Base-by-base conservation (phyloP, 2,329 filamentous ascomycete genomes). In the Tolypocladium guangdongense region DNA sequence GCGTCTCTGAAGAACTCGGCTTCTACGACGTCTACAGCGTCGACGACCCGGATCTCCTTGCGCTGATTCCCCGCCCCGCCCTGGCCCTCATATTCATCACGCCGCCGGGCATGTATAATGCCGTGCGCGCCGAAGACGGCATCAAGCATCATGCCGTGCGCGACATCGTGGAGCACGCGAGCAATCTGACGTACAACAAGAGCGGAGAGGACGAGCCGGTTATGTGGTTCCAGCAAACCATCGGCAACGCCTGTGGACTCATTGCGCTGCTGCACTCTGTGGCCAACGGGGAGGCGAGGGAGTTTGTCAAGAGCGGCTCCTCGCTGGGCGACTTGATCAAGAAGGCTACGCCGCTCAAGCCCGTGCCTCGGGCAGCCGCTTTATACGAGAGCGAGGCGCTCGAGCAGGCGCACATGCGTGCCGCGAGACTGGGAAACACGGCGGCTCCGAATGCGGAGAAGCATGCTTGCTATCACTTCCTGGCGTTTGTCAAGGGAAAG, bases 1-100 rank as follows among this genome's bases (percentile, higher is more conserved):
- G 88, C 49, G 76, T 93, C 46, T 84, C 87, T 1, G 65, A 74
- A 30, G 72, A 77, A 38, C 75, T 95, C 18, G 76, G 78, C 60
- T 95, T 93, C 76, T 82, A 89, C 70, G 89, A 95, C 67, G 86
- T 95, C 67, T 92, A 82, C 75, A 87, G 82, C 60, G 81, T 95
- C 64, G 84, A 89, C 66, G 88, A 93, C 46, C 81, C 86, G 0
- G 80, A 85, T 30, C 78, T 92, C n/a, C 77, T 93, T 57, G 78
- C 81, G 53, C 83, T 90, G 67, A 63, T 69, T 8, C 88, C 89
- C 0, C 85, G 88, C 12, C 89, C 89, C 14, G 85, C 82, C 5
- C 74, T 87, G 59, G 88, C 88, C 18, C 80, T 93, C 36, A 81
- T 95, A 52, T 83, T 92, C 67, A 88, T 93, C 65, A 87, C 90